Evolutionary conservation across 257 asterid species (phyloP).

Genomic region (Solanum peruvianum): DNA sequence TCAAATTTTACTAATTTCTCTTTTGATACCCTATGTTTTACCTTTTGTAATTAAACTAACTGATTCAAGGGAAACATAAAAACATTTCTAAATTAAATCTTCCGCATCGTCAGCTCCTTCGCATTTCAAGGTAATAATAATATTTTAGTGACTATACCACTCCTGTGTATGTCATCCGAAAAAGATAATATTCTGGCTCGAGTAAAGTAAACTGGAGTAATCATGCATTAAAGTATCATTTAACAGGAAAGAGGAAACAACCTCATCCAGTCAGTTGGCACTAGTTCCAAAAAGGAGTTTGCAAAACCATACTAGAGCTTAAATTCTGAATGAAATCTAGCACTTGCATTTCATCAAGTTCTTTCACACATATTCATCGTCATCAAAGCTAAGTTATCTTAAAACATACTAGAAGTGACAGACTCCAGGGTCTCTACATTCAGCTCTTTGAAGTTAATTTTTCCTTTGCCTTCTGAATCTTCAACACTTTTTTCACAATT

Average conservation of each 20-base stretch:
- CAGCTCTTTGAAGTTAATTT: conserved; percentile 39
- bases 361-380: conserved; percentile 14
- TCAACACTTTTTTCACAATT: conserved; percentile 62
- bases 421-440: background rate
- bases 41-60: background rate
- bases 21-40: background rate
- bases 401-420: background rate
- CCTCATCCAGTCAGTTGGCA: background rate
- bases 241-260: background rate
- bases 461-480: conserved; percentile 62
- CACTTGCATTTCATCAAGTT: background rate
- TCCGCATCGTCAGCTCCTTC: too few species aligned
- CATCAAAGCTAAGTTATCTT: conserved; percentile 10
- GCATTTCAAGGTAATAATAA: background rate
- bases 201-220: background rate
- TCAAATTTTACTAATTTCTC: background rate
- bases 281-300: background rate
- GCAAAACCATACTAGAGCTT: background rate
- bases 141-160: background rate
- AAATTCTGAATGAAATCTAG: background rate
- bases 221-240: background rate
- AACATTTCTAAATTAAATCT: background rate
- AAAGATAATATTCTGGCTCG: background rate
- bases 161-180: background rate
- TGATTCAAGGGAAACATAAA: background rate